phyloP scores from a whole-genome alignment of 225 moss, liverwort and hornwort species.

The Sphagnum contortum region DNA sequence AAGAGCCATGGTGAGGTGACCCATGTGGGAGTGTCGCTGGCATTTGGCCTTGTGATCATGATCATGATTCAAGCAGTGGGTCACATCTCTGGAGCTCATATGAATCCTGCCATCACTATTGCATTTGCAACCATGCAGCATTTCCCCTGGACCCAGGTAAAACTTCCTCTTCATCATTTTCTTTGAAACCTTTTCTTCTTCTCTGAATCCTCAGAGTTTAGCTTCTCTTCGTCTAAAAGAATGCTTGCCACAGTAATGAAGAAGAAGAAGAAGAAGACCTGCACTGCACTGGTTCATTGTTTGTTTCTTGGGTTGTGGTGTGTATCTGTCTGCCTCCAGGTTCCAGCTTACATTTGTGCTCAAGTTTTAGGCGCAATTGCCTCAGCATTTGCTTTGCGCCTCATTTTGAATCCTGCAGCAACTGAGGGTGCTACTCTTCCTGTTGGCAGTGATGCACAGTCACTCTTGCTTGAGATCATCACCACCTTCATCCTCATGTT shows the following conservation, averaged over 20 bases:
- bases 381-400: constrained; percentile 26
- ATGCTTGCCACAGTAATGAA: too few species aligned
- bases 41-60: constrained; percentile 29
- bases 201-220: too few species aligned
- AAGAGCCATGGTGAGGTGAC: constrained; percentile 27
- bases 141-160: constrained; percentile 35
- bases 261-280: too few species aligned
- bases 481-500: constrained; percentile 51
- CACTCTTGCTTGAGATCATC: constrained; percentile 30
- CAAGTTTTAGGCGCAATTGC: constrained; percentile 36
- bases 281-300: too few species aligned
- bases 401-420: constrained; percentile 22
- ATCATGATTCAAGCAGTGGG: constrained; percentile 27
- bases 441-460: constrained; percentile 14
- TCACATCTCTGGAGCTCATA: constrained; percentile 45
- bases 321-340: constrained; percentile 6
- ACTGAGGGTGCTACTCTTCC: constrained; percentile 26
- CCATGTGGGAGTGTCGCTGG: constrained; percentile 17
- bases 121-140: constrained; percentile 37
- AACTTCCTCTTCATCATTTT: too few species aligned
- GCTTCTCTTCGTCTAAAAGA: too few species aligned
- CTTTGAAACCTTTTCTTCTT: too few species aligned
- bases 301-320: too few species aligned
- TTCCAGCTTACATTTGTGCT: constrained; percentile 34
- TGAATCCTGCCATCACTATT: constrained; percentile 44